Evolutionary conservation across 2,329 filamentous ascomycete genomes (phyloP), one percentile per base, ranked within the genome.

Genomic region (Botryotinia narcissicola): DNA sequence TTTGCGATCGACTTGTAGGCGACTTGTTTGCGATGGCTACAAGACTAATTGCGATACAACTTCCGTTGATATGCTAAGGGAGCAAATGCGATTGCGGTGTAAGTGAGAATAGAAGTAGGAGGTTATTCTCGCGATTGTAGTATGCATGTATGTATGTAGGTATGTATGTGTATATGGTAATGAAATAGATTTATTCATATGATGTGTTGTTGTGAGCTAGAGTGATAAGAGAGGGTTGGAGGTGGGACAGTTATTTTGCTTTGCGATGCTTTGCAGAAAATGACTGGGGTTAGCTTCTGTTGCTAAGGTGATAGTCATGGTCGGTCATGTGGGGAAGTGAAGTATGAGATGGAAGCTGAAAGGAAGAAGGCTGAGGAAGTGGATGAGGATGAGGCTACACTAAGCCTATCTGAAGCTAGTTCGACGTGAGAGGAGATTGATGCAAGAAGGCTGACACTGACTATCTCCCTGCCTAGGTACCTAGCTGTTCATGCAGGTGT

Each of bases 221-320:
- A 57, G 62, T 42, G 32, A 40, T 29, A 68, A 54, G 46, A n/a
- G 46, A 68, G 44, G 63, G 44, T 25, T 61, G 59, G 48, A 16
- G 63, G 29, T 48, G 42, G 61, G 40, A 64, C 42, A 37, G 40
- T 44, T 42, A 44, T 63, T 63, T 63, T 62, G 60, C 37, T 18
- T 20, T 64, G 61, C 61, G 40, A 64, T 46, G 40, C n/a, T 64
- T 44, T 64, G 61, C 61, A 67, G 44, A 66, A 42, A 57, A 69
- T 42, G 51, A 48, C 64, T 68, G 64, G 48, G 37, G 66, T 20
- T 37, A 54, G 48, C 35, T 57, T 57, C 10, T 54, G 66, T 69
- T 69, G 66, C 66, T 57, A 57, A 69, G 66, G 66, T 59, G 66
- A 69, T 48, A 32, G 14, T 63, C 7, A 63, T 51, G 14, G 46